These are phyloP conservation scores for Scedosporium dehoogii DNA, from an alignment of 2,329 filamentous ascomycete genomes.

Conservation along the genomic window DNA sequence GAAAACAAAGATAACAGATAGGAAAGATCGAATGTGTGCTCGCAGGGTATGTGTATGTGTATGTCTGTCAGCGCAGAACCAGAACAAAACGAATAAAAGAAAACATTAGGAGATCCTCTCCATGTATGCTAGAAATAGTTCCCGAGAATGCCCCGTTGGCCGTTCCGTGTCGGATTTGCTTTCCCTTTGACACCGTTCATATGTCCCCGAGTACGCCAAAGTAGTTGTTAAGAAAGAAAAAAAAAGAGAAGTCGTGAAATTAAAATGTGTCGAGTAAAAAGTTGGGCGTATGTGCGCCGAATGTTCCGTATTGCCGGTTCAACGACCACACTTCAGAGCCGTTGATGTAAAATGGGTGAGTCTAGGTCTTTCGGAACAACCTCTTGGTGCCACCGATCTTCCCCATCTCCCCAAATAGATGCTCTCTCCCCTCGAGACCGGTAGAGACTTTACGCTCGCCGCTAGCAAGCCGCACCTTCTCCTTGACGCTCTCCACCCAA, in stretches of 20 bases:
- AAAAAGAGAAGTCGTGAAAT: not conserved
- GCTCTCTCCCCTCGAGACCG: conserved; percentile 14
- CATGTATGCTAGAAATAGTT: not conserved
- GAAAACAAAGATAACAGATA: not conserved
- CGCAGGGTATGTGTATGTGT: not conserved
- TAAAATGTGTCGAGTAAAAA: not conserved
- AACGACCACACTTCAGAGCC: no score
- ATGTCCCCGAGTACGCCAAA: not conserved
- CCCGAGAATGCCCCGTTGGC: no score
- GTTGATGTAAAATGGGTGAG: not conserved
- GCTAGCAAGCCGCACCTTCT: conserved; percentile 64
- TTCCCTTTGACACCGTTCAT: no score
- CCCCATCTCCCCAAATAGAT: conserved; percentile 58
- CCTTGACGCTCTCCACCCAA: conserved; percentile 78
- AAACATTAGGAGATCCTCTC: not conserved
- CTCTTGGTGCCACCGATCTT: conserved; percentile 65
- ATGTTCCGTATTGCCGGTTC: not conserved
- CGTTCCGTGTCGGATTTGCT: no score
- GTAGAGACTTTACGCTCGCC: conserved; percentile 35
- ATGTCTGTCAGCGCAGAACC: no score
- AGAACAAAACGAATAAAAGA: no score
- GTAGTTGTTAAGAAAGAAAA: not conserved
- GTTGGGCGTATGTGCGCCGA: not conserved
- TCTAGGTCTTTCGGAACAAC: conserved; percentile 44
- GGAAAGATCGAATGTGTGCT: not conserved